Percentiles rank a stretch among this genome's conserved stretches.
These are phyloP conservation scores for Paracoccidioides brasiliensis DNA, from an alignment of 2,329 filamentous ascomycete genomes.

Conservation along the genomic window DNA sequence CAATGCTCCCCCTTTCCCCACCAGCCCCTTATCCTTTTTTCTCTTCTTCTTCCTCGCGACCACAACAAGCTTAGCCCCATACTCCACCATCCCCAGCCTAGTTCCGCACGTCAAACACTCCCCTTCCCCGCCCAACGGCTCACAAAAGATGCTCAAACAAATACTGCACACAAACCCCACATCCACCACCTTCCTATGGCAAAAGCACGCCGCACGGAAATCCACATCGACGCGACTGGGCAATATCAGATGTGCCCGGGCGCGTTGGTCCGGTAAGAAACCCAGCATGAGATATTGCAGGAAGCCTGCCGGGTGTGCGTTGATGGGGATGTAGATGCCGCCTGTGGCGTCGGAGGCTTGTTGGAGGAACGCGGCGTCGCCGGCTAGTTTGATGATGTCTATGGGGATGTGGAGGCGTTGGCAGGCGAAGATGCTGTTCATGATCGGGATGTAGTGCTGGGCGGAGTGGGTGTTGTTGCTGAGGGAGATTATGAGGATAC, in stretches of 20 bases:
- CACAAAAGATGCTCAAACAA: slow-evolving; percentile 87
- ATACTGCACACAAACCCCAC: slow-evolving; percentile 93
- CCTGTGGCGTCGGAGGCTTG: slow-evolving; percentile 68
- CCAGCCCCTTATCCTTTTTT: slow-evolving; percentile 32
- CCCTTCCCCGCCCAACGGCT: slow-evolving; percentile 43
- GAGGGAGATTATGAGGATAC: slow-evolving; percentile 82
- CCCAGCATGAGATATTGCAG: slow-evolving; percentile 92
- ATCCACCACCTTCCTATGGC: slow-evolving; percentile 80
- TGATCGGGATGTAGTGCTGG: slow-evolving; percentile 89
- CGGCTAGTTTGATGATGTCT: slow-evolving; percentile 77
- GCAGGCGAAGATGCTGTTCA: slow-evolving; percentile 96
- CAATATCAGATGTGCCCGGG: slow-evolving; percentile 53
- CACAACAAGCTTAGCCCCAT: slow-evolving; percentile 65
- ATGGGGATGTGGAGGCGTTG: slow-evolving; percentile 79
- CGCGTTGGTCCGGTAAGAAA: slow-evolving; percentile 61
- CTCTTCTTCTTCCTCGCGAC: slow-evolving; percentile 67
- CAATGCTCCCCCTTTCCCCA: slow-evolving; percentile 29
- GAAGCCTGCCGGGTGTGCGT: slow-evolving; percentile 44
- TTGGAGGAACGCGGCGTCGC: slow-evolving; percentile 82
- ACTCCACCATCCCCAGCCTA: slow-evolving; percentile 59
- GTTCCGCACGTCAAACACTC: slow-evolving; percentile 77
- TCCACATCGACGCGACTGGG: slow-evolving; percentile 81
- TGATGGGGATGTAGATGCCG: slow-evolving; percentile 54
- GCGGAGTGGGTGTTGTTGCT: slow-evolving; percentile 79
- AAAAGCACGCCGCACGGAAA: slow-evolving; percentile 97